phyloP scores from a whole-genome alignment of 2,329 filamentous ascomycete genomes.

The Pestalotiopsis sp. region DNA sequence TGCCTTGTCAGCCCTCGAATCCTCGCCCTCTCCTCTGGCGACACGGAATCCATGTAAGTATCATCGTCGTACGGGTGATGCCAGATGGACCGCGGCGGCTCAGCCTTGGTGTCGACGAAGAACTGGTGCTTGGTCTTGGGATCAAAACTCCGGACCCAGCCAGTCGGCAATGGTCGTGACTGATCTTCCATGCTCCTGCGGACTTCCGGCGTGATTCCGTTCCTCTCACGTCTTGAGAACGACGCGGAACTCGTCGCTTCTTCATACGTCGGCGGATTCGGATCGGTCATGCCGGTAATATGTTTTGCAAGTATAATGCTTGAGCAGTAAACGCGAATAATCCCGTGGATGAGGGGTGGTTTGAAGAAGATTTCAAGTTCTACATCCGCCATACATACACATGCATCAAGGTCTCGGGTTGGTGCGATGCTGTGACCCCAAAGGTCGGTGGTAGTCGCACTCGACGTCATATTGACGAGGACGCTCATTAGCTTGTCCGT shows the following conservation, averaged over 20 bases:
- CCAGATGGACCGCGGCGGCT: conserved; percentile 62
- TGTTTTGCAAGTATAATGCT: background rate
- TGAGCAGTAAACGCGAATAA: background rate
- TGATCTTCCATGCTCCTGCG: conserved; percentile 67
- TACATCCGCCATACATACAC: no score
- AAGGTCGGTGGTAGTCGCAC: background rate
- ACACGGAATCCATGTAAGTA: conserved; percentile 50
- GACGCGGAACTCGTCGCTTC: conserved; percentile 27
- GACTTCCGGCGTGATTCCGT: conserved; percentile 53
- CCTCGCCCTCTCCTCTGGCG: conserved; percentile 49
- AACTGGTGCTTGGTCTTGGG: conserved; percentile 57
- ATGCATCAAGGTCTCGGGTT: no score
- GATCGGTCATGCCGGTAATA: background rate
- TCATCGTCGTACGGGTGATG: conserved; percentile 64
- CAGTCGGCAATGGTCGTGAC: conserved; percentile 51
- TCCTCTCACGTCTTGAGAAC: conserved; percentile 38
- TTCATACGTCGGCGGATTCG: conserved; percentile 37
- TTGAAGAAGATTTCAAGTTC: no score
- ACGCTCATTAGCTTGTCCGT: background rate
- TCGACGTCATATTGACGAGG: conserved; percentile 7
- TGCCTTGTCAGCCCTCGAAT: conserved; percentile 39
- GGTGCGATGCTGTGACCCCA: no score
- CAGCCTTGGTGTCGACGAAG: conserved; percentile 60
- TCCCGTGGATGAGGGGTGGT: no score
- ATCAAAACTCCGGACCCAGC: conserved; percentile 62